phyloP scores from a whole-genome alignment of 345 rosid species.

The Arabidopsis arenosa region DNA sequence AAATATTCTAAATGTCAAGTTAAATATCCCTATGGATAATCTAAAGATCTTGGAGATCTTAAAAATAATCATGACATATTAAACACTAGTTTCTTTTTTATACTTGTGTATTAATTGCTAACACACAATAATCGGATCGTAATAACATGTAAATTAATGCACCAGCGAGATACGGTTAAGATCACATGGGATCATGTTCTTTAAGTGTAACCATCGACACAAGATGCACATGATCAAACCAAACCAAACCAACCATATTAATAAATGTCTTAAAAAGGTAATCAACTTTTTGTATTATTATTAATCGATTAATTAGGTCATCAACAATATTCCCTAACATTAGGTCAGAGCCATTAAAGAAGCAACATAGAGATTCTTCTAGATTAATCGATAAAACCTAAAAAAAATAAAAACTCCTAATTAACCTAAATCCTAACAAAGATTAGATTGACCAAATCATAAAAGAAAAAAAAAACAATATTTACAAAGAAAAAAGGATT shows the following conservation, averaged over 20 bases:
- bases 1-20: too few relatives aligned
- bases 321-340: slow-evolving; percentile 15
- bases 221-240: slow-evolving; percentile 19
- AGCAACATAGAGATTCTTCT: background rate
- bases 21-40: too few relatives aligned
- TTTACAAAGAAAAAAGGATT: background rate
- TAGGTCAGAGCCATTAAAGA: slow-evolving; percentile 19
- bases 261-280: background rate
- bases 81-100: too few relatives aligned
- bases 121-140: background rate
- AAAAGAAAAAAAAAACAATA: background rate
- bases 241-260: background rate
- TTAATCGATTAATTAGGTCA: slow-evolving; percentile 6
- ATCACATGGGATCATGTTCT: slow-evolving; percentile 4
- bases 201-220: background rate
- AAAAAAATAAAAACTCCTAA: background rate
- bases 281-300: too few relatives aligned
- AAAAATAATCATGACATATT: too few relatives aligned
- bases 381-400: background rate
- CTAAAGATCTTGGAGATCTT: too few relatives aligned
- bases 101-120: too few relatives aligned
- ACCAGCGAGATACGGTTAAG: slow-evolving; percentile 7
- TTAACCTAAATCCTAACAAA: background rate
- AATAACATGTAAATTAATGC: background rate
- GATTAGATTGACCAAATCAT: background rate